Evolutionary conservation across 1,139 yeast genomes (phyloP), one percentile per base, ranked within the genome.

Genomic region (Hansenula lynferdii): DNA sequence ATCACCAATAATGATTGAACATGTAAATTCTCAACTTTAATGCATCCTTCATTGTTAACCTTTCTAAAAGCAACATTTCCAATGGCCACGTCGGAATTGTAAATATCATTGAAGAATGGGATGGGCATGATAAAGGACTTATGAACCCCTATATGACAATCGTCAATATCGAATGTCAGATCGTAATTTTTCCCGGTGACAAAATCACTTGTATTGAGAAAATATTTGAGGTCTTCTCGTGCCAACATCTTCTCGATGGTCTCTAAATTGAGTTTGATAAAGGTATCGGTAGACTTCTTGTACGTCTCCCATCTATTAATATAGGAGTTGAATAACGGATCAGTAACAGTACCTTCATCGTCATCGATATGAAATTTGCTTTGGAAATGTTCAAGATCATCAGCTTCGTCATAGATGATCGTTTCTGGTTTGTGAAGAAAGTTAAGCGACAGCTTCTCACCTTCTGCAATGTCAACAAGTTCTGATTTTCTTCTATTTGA

Each of bases 1-100:
- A 69, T 44, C 5, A 71, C 52, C 11, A 64, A 49, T 22, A 55
- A 20, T 8, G 53, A 23, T 8, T 42, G 42, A 4, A 49, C 27
- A 10, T 37, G 27, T 5, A 51, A 10, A 27, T 40, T 36, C 6
- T 36, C 33, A 11, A 40, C 43, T 14, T 38, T 34, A 8, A 46
- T 39, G 6, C 42, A 20, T 5, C 42, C 44, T 4, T 17, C 16
- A 27, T 39, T 23, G 2, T n/a, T n/a, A n/a, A 41, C 31, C 14
- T 38, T 34, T 1, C 35, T 20, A 28, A 54, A 48, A 2, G 5
- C 15, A 8, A 45, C 34, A 5, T 43, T 50, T 27, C 36, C 53
- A 22, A 54, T 10, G 1, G 16, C 20, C 4, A 50, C 6, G 16
- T 41, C 44, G 1, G 25, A 14, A 0, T 30, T 6, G 12, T 28